Percentiles rank a stretch among this genome's conserved stretches.
Conservation (phyloP, 1,139 yeast species). For the Scheffersomyces quercinus region DNA sequence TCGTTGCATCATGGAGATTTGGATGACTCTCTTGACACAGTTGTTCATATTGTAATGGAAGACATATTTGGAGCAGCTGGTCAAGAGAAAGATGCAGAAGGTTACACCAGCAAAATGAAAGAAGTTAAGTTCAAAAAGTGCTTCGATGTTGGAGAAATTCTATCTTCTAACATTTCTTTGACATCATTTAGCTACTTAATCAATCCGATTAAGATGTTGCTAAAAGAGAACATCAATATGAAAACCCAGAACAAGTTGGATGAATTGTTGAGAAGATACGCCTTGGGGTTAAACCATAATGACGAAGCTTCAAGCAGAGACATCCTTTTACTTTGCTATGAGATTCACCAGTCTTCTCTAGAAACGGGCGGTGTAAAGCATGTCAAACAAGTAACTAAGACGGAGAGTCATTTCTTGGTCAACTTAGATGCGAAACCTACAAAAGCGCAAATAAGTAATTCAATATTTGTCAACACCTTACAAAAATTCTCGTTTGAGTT, state of each 20-base stretch:
- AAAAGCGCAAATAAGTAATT: constrained; percentile 52
- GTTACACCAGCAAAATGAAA: constrained; percentile 80
- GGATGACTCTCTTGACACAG: constrained; percentile 62
- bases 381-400: constrained; percentile 9
- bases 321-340: constrained; percentile 71
- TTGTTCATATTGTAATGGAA: constrained; percentile 82
- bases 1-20: constrained; percentile 67
- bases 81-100: constrained; percentile 93
- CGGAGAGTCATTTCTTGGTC: constrained; percentile 68
- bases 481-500: constrained; percentile 81
- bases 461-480: constrained; percentile 55
- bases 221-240: constrained; percentile 64
- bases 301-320: constrained; percentile 58
- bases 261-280: constrained; percentile 73
- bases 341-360: constrained; percentile 60
- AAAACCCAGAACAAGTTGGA: constrained; percentile 76
- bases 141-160: constrained; percentile 80
- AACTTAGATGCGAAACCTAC: constrained; percentile 60
- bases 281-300: constrained; percentile 77
- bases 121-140: constrained; percentile 91
- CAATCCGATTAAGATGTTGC: constrained; percentile 67
- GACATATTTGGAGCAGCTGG: constrained; percentile 93
- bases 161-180: constrained; percentile 67
- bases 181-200: constrained; percentile 60
- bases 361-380: constrained; percentile 17